Evolutionary conservation across 2,329 filamentous ascomycete genomes (phyloP).

Genomic region (Endoconidiophora laricicola): DNA sequence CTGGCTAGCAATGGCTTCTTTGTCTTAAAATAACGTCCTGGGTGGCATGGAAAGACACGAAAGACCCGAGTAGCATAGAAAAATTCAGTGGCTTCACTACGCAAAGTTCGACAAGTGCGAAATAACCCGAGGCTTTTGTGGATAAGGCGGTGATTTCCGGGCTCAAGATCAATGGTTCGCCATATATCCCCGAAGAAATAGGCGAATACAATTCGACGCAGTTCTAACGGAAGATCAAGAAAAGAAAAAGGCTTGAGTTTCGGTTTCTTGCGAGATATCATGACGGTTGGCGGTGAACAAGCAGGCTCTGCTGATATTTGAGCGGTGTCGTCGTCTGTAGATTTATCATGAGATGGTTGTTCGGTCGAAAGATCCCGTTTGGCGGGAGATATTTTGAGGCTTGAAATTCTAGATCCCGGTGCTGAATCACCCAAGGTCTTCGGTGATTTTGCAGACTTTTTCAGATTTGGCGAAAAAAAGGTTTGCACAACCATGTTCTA

Average conservation of each 20-base stretch:
- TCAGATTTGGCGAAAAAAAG: no score
- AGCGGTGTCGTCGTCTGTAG: no score
- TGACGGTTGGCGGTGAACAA: not conserved
- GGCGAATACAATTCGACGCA: slow-evolving; percentile 53
- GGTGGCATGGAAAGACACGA: slow-evolving; percentile 49
- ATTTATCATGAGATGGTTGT: no score
- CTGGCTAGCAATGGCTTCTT: slow-evolving; percentile 56
- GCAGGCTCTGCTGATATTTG: not conserved
- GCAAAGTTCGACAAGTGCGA: slow-evolving; percentile 41
- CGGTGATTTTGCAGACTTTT: no score
- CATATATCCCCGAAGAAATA: slow-evolving; percentile 40
- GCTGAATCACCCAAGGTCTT: no score
- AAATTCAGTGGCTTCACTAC: slow-evolving; percentile 44
- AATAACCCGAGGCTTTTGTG: slow-evolving; percentile 43
- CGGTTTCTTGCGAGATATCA: slow-evolving; percentile 15
- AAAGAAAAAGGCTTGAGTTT: slow-evolving; percentile 41
- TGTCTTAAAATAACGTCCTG: slow-evolving; percentile 52
- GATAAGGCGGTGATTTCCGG: slow-evolving; percentile 45
- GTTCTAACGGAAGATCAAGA: slow-evolving; percentile 49
- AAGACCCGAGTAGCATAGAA: slow-evolving; percentile 49
- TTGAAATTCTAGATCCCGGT: no score
- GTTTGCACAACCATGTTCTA: no score
- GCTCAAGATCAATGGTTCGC: slow-evolving; percentile 47
- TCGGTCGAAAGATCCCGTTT: no score
- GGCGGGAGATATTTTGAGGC: no score